Base-by-base conservation (phyloP, 2,329 filamentous ascomycete genomes). In the Nemania diffusa region DNA sequence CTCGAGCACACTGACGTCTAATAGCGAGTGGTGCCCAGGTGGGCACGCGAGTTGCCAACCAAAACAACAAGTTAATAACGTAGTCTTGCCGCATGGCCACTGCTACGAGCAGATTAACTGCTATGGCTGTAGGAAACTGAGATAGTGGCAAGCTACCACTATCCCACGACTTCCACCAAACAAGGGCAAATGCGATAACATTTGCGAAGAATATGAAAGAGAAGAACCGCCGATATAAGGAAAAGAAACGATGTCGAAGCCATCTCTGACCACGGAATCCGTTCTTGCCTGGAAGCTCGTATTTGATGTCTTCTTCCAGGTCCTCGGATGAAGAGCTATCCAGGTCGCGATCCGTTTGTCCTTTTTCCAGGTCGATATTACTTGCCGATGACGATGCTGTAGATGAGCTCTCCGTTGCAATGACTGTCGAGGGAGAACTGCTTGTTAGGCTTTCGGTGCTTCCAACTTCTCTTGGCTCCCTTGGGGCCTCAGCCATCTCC, bases 221-320 rank as follows among this genome's bases (percentile, higher is more conserved):
- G 76, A 89, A 88, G 8, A 89, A 82, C 4, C 84, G 82, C 24
- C 87, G 83, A 71, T 89, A 89, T 27, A 84, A 79, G 60, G 84
- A 85, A 72, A 87, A 80, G 64, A 87, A 75, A 29, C 69, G 68
- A 42, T 78, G 71, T 7, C 76, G 69, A 15, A 78, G 53, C 53
- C 75, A 71, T 52, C 76, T 71, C 27, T 73, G 57, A 11, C 71
- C 78, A 44, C 81, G 80, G 2, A 74, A 70, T 27, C 78, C 77
- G 20, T 76, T 78, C 75, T 85, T 85, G 7, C 74, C 74, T 2
- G 82, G 82, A 40, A 72, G 65, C 29, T 65, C 62, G 57, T 72
- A 70, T 34, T 58, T 65, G 5, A 84, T 52, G 9, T 62, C 52
- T 32, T 63, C 68, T 57, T 59, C 27, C 34, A 46, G 17, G 17